Percentiles rank a stretch among this genome's conserved stretches.
phyloP scores from a whole-genome alignment of 2,329 filamentous ascomycete genomes.

The Proliferodiscus dingleyae region DNA sequence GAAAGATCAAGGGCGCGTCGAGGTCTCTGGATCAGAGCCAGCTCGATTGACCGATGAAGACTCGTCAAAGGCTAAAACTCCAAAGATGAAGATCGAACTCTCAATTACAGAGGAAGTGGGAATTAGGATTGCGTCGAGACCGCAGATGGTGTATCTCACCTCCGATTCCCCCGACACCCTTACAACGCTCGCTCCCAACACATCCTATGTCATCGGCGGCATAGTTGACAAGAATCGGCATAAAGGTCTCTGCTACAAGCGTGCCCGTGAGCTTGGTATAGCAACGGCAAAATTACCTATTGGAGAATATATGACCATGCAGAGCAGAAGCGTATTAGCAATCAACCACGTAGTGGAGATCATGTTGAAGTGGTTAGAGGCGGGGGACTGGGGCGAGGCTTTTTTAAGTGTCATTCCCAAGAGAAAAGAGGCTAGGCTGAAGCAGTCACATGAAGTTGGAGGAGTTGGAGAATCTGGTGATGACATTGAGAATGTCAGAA shows the following conservation, averaged over 20 bases:
- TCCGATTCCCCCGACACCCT: conserved; percentile 87
- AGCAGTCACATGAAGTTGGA: conserved; percentile 24
- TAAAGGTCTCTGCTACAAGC: conserved; percentile 87
- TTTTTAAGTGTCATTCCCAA: conserved; percentile 87
- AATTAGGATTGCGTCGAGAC: conserved; percentile 35
- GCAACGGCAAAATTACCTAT: conserved; percentile 90
- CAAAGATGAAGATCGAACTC: background rate
- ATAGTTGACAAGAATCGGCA: conserved; percentile 95
- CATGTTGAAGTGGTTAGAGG: conserved; percentile 89
- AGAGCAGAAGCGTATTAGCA: conserved; percentile 76
- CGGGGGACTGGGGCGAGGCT: conserved; percentile 84
- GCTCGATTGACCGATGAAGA: background rate
- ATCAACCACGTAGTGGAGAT: conserved; percentile 98
- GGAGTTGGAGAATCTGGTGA: too few species aligned
- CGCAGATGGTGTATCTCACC: conserved; percentile 74
- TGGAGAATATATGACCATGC: conserved; percentile 91
- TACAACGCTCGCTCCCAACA: conserved; percentile 77
- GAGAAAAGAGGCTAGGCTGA: conserved; percentile 76
- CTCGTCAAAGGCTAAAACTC: background rate
- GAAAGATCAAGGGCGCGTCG: too few species aligned
- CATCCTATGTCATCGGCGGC: conserved; percentile 88
- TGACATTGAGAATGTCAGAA: conserved; percentile 25
- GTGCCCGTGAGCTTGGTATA: conserved; percentile 69
- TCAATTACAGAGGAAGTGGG: background rate
- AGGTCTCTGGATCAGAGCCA: too few species aligned